Percentiles rank a stretch among this genome's conserved stretches.
Evolutionary conservation across 352 stramenopile species (phyloP).

Genomic region (Phytopythium sindhum): DNA sequence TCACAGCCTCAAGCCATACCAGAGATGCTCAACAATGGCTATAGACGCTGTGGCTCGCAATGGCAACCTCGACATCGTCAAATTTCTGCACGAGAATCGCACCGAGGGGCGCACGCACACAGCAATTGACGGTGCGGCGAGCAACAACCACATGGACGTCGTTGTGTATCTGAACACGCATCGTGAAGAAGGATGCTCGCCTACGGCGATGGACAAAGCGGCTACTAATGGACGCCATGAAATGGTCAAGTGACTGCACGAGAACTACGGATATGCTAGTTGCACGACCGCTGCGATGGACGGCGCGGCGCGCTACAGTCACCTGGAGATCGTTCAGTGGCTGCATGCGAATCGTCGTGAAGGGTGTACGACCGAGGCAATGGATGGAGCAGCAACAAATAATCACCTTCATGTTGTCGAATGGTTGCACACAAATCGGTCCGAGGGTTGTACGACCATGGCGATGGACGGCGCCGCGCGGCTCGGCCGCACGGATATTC

Average conservation of each 20-base stretch:
- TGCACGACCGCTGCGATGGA: neutral
- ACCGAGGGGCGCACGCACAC: constrained; percentile 9
- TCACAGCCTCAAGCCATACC: neutral
- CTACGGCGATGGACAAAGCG: neutral
- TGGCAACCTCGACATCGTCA: constrained; percentile 21
- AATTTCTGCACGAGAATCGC: constrained; percentile 13
- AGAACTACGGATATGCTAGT: neutral
- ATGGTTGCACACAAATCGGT: neutral
- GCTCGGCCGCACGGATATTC: neutral
- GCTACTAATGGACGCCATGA: neutral
- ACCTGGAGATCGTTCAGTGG: neutral
- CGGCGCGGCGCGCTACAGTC: neutral
- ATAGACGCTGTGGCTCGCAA: constrained; percentile 21
- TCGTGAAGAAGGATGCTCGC: neutral
- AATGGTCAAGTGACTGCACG: neutral
- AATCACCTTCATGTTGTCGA: neutral
- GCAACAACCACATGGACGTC: constrained; percentile 9
- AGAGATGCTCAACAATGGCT: constrained; percentile 2
- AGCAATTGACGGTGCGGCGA: constrained; percentile 23
- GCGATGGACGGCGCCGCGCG: neutral
- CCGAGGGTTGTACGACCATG: neutral
- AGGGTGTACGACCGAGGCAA: neutral
- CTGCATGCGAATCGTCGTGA: neutral
- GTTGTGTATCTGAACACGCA: neutral
- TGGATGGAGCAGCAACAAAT: neutral